Evolutionary conservation across 768 basidiomycete genomes (phyloP), one percentile per base, ranked within the genome.

Genomic region (Mycena latifolia): DNA sequence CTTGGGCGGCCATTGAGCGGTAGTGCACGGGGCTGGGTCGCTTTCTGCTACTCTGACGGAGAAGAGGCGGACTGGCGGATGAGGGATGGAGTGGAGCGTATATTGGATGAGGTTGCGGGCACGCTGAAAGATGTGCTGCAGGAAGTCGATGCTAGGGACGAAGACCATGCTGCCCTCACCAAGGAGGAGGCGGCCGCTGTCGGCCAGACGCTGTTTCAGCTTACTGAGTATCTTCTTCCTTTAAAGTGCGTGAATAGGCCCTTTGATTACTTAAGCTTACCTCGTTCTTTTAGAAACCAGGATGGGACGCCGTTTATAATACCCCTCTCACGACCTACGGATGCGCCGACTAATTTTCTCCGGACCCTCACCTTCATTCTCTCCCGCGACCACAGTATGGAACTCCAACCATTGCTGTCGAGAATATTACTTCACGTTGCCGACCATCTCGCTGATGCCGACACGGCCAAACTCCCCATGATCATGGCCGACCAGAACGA

Each of bases 61-160:
- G 78, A 75, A 18, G 71, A 71, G 18, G 71, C 72, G 1, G 75
- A 76, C 25, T 64, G 57, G 55, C 75, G 77, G 27, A 72, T 67
- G 63, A 71, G 64, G 62, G 74, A 72, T 43, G 80, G 81, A 35
- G 82, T 80, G 66, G 89, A 90, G 66, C 84, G 80, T 55, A 82
- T 94, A 48, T 71, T 94, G 61, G 86, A 89, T 48, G 93, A 94
- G 75, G 86, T 86, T 7, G 88, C 91, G 2, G 88, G 89, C 0
- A 84, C 91, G 8, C 71, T 92, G 65, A 90, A 88, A 73, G 93
- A 94, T 67, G 83, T 92, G 6, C 83, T 92, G 17, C 89, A 91
- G 69, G 91, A 92, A 67, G 82, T 90, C 52, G 91, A 93, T 66
- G 84, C 86, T 24, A 81, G 86, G 60, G 89, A 89, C 14, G 91